phyloP scores from a whole-genome alignment of 106 monocot species.

The Allium sativum region DNA sequence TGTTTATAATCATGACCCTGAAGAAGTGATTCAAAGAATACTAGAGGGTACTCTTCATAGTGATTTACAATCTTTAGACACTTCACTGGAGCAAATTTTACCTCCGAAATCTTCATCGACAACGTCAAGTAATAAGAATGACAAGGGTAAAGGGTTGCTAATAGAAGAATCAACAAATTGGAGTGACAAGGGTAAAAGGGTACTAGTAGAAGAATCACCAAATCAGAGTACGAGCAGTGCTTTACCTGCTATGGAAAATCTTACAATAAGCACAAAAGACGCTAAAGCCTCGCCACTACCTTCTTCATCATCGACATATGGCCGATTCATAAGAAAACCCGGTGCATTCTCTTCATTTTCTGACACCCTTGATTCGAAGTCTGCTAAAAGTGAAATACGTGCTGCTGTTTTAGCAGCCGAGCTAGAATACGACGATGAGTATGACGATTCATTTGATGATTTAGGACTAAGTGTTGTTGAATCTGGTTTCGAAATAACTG shows the following conservation, averaged over 20 bases:
- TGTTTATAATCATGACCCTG: constrained; percentile 72
- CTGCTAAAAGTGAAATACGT: constrained; percentile 44
- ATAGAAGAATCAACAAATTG: neutral
- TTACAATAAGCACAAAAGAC: neutral
- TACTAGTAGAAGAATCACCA: constrained; percentile 34
- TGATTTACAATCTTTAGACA: constrained; percentile 64
- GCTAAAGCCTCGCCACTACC: constrained; percentile 16
- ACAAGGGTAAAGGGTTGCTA: constrained; percentile 78
- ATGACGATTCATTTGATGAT: constrained; percentile 98
- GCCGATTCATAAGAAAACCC: constrained; percentile 68
- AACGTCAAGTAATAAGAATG: constrained; percentile 14
- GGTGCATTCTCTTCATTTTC: constrained; percentile 16
- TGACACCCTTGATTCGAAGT: constrained; percentile 41
- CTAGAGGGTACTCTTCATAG: constrained; percentile 87
- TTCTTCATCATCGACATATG: constrained; percentile 28
- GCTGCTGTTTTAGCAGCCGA: constrained; percentile 47
- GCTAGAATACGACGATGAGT: constrained; percentile 84
- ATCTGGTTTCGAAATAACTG: constrained; percentile 60
- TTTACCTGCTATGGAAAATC: constrained; percentile 7
- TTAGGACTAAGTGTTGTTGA: constrained; percentile 58
- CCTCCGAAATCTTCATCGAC: constrained; percentile 8
- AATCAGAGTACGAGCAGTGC: constrained; percentile 5
- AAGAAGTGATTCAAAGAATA: constrained; percentile 89
- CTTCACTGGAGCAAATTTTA: constrained; percentile 48
- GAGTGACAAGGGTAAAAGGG: no score